A percentile compares a stretch with the other conserved stretches of the same genome.
Evolutionary conservation across 2,329 filamentous ascomycete species (phyloP).

Genomic region (Colletotrichum cordylinicola): DNA sequence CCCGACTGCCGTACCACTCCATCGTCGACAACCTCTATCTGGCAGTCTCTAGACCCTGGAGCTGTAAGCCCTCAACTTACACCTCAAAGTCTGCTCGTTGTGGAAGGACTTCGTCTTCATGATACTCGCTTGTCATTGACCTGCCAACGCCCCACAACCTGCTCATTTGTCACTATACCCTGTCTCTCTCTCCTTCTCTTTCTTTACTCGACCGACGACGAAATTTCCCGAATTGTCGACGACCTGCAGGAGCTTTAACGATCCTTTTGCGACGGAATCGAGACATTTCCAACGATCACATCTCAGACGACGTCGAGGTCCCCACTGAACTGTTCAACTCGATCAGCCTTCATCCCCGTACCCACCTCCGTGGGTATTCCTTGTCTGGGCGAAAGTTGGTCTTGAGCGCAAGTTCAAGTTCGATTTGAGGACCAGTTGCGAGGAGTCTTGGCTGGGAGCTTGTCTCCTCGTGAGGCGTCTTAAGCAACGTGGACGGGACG

Average conservation of each 20-base stretch:
- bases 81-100: not conserved
- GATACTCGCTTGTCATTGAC: not conserved
- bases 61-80: not conserved
- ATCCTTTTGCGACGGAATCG: not conserved
- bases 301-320: not conserved
- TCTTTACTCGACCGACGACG: not conserved
- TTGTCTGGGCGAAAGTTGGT: not conserved
- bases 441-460: not conserved
- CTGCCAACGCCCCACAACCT: not conserved
- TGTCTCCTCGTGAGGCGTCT: not conserved
- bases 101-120: not conserved
- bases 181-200: not conserved
- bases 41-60: not conserved
- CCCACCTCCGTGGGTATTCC: slow-evolving; percentile 1
- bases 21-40: slow-evolving; percentile 1
- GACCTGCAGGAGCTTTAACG: not conserved
- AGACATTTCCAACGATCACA: not conserved
- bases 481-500: not conserved
- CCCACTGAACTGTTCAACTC: not conserved
- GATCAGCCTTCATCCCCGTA: slow-evolving; percentile 13
- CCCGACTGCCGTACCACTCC: slow-evolving; percentile 15
- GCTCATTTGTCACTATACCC: slow-evolving; percentile 5
- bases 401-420: not conserved
- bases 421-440: not conserved
- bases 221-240: not conserved